These are phyloP conservation scores for Vitellaria paradoxa DNA, from an alignment of 179 eudicot species.

Conservation along the genomic window DNA sequence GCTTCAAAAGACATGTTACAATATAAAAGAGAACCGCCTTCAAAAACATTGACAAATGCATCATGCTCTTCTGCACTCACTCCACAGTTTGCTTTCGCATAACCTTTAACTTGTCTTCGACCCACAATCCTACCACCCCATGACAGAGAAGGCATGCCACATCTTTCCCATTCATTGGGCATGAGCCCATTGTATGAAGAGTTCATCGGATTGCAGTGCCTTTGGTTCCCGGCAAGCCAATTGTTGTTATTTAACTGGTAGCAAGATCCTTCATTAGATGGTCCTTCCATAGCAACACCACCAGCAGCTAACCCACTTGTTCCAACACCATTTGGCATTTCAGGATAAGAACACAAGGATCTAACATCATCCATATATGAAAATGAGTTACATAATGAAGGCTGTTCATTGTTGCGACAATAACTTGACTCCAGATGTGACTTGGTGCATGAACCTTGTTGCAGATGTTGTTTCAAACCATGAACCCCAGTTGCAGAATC, in stretches of 20 bases:
- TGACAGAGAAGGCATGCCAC: slow-evolving; percentile 51
- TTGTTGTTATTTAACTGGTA: slow-evolving; percentile 58
- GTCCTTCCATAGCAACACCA: slow-evolving; percentile 70
- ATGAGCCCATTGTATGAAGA: slow-evolving; percentile 56
- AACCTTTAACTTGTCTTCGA: slow-evolving; percentile 63
- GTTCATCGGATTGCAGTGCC: slow-evolving; percentile 43
- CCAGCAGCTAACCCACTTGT: slow-evolving; percentile 38
- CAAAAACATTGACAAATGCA: slow-evolving; percentile 82
- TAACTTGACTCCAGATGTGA: slow-evolving; percentile 43
- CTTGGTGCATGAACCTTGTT: slow-evolving; percentile 36
- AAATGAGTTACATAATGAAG: slow-evolving; percentile 45
- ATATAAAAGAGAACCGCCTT: slow-evolving; percentile 91
- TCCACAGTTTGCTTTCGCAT: slow-evolving; percentile 52
- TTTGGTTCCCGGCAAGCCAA: slow-evolving; percentile 72
- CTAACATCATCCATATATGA: slow-evolving; percentile 44
- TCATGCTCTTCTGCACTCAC: slow-evolving; percentile 73
- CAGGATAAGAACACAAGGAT: slow-evolving; percentile 54
- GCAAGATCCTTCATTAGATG: slow-evolving; percentile 85
- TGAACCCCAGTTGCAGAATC: slow-evolving; percentile 31
- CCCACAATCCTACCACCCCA: slow-evolving; percentile 97
- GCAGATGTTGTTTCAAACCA: slow-evolving; percentile 37
- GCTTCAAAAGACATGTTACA: slow-evolving; percentile 96
- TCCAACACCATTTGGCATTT: slow-evolving; percentile 40
- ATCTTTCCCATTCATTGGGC: slow-evolving; percentile 73
- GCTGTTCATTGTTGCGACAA: slow-evolving; percentile 33